Evolutionary conservation across 177 flowering plant genomes (phyloP).

Genomic region (Vitis hybrid): DNA sequence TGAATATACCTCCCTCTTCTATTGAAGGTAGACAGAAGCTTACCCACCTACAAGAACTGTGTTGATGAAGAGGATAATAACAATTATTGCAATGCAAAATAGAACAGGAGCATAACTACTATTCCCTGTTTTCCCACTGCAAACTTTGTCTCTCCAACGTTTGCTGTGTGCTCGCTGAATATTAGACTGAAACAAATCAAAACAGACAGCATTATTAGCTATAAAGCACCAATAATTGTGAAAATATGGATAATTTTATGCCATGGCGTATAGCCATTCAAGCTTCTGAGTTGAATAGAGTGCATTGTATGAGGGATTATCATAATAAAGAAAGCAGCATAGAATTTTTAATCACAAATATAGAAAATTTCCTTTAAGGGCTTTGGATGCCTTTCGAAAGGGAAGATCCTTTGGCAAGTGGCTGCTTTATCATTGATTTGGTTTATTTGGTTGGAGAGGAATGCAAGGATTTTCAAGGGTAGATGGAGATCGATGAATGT

Average conservation of each 20-base stretch:
- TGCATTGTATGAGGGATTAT: neutral
- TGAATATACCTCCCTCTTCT: neutral
- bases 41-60: constrained; percentile 69
- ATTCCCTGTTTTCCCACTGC: constrained; percentile 36
- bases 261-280: neutral
- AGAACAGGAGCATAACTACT: constrained; percentile 83
- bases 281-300: neutral
- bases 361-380: too few relatives aligned
- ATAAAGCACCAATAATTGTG: neutral
- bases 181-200: constrained; percentile 55
- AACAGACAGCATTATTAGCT: constrained; percentile 4
- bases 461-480: too few relatives aligned
- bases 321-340: neutral
- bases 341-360: too few relatives aligned
- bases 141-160: constrained; percentile 40
- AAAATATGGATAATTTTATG: neutral
- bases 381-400: too few relatives aligned
- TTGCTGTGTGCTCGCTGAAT: constrained; percentile 45
- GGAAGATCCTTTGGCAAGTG: too few relatives aligned
- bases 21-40: neutral
- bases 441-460: too few relatives aligned
- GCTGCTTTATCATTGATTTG: too few relatives aligned
- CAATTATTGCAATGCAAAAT: constrained; percentile 37
- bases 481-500: too few relatives aligned
- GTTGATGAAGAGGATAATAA: constrained; percentile 68